Percentiles rank a stretch among this genome's conserved stretches.
phyloP scores from a whole-genome alignment of 164 flowering plant species.

The Echeveria elegans region DNA sequence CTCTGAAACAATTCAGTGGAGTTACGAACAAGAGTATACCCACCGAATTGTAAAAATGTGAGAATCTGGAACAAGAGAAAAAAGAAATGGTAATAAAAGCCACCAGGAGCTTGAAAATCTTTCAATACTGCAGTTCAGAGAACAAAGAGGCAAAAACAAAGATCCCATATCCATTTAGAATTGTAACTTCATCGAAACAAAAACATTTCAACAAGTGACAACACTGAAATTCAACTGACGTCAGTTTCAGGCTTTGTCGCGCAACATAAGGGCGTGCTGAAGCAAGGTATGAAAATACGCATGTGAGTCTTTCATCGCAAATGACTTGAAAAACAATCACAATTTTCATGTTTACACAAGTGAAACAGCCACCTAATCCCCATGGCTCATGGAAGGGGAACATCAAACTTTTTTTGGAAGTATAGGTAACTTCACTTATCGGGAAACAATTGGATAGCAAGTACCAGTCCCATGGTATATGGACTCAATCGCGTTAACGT shows the following conservation, averaged over 20 bases:
- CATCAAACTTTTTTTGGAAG: neutral
- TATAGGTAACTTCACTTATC: neutral
- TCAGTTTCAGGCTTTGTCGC: neutral
- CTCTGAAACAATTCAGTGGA: slow-evolving; percentile 80
- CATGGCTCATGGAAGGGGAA: neutral
- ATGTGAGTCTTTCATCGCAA: too few species aligned
- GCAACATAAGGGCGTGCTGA: too few species aligned
- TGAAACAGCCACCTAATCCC: too few species aligned
- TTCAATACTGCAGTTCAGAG: neutral
- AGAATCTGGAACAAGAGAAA: slow-evolving; percentile 49
- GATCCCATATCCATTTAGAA: too few species aligned
- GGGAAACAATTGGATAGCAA: neutral
- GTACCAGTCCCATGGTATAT: neutral
- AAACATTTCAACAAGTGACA: neutral
- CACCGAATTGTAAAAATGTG: slow-evolving; percentile 90
- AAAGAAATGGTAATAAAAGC: neutral
- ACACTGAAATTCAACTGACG: neutral
- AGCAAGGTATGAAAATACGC: too few species aligned
- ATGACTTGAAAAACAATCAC: too few species aligned
- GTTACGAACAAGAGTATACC: slow-evolving; percentile 91
- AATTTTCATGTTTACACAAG: too few species aligned
- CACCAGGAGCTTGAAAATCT: neutral
- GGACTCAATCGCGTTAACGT: neutral
- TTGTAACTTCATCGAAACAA: neutral
- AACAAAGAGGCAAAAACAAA: neutral